A percentile compares a stretch with the other conserved stretches of the same genome.
These are phyloP conservation scores for Saprolegnia diclina DNA, from an alignment of 352 stramenopile genomes.

Conservation along the genomic window DNA sequence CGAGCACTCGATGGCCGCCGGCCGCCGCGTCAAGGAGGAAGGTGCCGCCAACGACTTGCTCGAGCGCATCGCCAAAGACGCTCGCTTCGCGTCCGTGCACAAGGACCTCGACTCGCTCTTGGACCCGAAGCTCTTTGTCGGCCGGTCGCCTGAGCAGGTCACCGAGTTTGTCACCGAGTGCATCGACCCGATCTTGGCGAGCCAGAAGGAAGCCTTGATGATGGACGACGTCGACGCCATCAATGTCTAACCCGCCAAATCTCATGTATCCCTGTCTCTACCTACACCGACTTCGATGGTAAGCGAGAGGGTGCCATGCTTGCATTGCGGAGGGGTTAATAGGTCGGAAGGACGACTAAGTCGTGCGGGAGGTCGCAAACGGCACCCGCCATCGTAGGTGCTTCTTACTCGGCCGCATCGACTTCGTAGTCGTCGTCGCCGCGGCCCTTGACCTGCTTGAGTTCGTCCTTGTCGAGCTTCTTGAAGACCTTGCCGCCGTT, in stretches of 20 bases:
- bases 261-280: not conserved
- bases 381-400: not conserved
- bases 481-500: constrained; percentile 89
- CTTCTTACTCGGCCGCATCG: not conserved
- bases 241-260: constrained; percentile 87
- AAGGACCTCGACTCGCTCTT: constrained; percentile 93
- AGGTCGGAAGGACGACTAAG: no score
- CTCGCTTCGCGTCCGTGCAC: constrained; percentile 93
- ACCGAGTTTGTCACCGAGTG: constrained; percentile 95
- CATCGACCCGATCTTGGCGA: constrained; percentile 90
- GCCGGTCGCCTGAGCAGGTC: constrained; percentile 92
- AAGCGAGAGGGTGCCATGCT: not conserved
- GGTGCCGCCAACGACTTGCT: constrained; percentile 97
- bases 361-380: constrained; percentile 5
- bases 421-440: constrained; percentile 55
- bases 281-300: not conserved
- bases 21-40: constrained; percentile 96
- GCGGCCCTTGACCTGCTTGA: constrained; percentile 93
- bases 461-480: constrained; percentile 81
- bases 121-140: constrained; percentile 96
- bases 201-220: constrained; percentile 83
- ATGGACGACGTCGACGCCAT: constrained; percentile 92
- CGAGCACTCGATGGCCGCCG: constrained; percentile 97
- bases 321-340: no score
- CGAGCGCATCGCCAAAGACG: constrained; percentile 93